phyloP scores from a whole-genome alignment of 495 filamentous ascomycete genomes.

The Rhypophila decipiens region DNA sequence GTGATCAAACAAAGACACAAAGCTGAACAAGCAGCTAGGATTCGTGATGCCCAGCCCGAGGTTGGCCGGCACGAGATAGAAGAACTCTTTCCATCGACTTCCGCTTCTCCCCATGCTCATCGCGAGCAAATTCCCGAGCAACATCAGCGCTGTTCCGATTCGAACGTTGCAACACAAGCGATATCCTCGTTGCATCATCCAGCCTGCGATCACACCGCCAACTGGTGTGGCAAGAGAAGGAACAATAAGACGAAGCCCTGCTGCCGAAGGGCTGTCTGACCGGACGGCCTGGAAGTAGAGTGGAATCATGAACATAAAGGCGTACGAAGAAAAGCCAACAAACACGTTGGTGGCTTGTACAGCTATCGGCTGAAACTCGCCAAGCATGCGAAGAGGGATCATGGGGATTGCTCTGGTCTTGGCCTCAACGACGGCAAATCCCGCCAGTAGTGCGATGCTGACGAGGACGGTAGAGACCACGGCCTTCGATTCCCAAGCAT shows the following conservation, averaged over 20 bases:
- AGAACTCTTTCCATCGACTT: constrained; percentile 52
- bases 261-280: constrained; percentile 52
- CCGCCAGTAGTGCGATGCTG: constrained; percentile 42
- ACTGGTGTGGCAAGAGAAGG: constrained; percentile 56
- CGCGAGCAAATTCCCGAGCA: constrained; percentile 52
- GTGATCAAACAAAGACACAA: constrained; percentile 57
- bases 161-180: constrained; percentile 51
- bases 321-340: constrained; percentile 56
- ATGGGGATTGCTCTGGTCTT: constrained; percentile 55
- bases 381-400: constrained; percentile 54
- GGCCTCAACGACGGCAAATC: constrained; percentile 51
- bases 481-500: constrained; percentile 48
- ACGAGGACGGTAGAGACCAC: constrained; percentile 45
- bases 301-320: constrained; percentile 59
- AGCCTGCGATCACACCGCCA: constrained; percentile 53
- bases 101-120: constrained; percentile 49
- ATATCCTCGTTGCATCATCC: constrained; percentile 57
- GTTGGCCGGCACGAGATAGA: constrained; percentile 57
- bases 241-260: constrained; percentile 52
- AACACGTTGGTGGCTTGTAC: constrained; percentile 58
- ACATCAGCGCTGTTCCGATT: constrained; percentile 51
- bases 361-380: constrained; percentile 44
- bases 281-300: constrained; percentile 60
- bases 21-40: constrained; percentile 57
- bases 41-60: constrained; percentile 60